Evolutionary conservation across 2,329 filamentous ascomycete species (phyloP).

Genomic region (Xylaria multiplex): DNA sequence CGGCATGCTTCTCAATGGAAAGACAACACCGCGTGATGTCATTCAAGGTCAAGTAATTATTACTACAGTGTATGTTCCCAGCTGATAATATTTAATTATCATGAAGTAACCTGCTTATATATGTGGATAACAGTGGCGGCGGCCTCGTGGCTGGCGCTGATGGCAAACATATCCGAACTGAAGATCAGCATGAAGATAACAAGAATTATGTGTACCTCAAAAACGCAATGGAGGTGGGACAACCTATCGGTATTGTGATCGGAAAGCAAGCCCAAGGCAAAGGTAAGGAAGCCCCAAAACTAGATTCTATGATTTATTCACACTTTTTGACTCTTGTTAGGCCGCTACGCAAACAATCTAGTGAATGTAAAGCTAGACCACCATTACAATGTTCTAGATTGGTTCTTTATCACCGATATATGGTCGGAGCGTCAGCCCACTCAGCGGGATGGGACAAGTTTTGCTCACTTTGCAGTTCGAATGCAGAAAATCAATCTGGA

Average conservation of each 20-base stretch:
- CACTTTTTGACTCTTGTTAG: constrained; percentile 16
- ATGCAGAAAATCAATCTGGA: constrained; percentile 70
- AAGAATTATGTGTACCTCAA: constrained; percentile 53
- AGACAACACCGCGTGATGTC: constrained; percentile 64
- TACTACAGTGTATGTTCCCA: constrained; percentile 63
- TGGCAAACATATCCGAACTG: constrained; percentile 59
- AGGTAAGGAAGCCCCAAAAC: background rate
- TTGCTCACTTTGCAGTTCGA: constrained; percentile 63
- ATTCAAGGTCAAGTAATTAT: constrained; percentile 72
- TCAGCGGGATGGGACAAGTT: constrained; percentile 47
- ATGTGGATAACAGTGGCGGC: constrained; percentile 35
- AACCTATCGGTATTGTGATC: constrained; percentile 28
- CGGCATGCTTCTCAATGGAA: constrained; percentile 69
- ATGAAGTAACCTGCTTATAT: constrained; percentile 1
- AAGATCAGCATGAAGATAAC: constrained; percentile 57
- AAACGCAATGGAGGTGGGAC: constrained; percentile 54
- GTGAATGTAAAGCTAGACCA: constrained; percentile 62
- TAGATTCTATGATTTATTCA: background rate
- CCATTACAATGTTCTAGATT: constrained; percentile 73
- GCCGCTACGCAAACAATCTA: constrained; percentile 57
- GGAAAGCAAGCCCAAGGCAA: constrained; percentile 25
- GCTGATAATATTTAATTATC: too few relatives aligned
- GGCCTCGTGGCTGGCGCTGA: constrained; percentile 45
- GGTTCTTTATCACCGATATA: constrained; percentile 73
- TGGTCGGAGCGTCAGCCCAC: constrained; percentile 68